Base-by-base conservation (phyloP, 2,329 filamentous ascomycete genomes). In the Aspergillus transmontanensis region DNA sequence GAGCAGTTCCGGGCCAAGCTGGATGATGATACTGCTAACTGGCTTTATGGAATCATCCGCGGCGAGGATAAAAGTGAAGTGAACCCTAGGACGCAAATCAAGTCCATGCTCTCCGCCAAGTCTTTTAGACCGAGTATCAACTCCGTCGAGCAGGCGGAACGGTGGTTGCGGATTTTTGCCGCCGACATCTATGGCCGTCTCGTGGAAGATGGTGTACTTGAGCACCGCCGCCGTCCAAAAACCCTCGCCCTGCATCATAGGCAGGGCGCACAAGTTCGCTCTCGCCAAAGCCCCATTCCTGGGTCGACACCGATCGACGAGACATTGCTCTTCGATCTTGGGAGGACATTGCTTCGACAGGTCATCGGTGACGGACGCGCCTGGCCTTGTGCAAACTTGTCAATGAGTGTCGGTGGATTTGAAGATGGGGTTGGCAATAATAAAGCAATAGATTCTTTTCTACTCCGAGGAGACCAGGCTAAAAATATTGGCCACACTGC, bases 91-190 rank as follows among this genome's bases (percentile, higher is more conserved):
- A 97, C 93, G 1, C 92, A 95, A 72, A 97, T 97, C 81, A 97
- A 98, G 76, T 95, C 91, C 19, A 98, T 99, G 94, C 83, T 98
- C 16, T 97, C 93, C 1, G 94, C 95, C 23, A 99, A 99, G 75
- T 96, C 93, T 0, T 99, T 99, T 73, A 86, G 92, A 30, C 95
- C 95, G 0, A 88, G 85, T 61, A 94, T 98, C 74, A 91, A 88
- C 69, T 90, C 84, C 2, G 81, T 87, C 21, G 92, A 95, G 26
- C 92, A 96, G 75, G 94, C 90, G 1, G 82, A 86, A 28, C 89
- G 89, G 64, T 99, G 95, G 95, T 82, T 99, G 45, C 86, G 90
- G 12, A 97, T 99, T 60, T 98, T 98, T 75, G 89, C 87, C 5
- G 92, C 93, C 1, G 95, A 99, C 75, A 96, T 99, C 58, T 95